Evolutionary conservation across 176 grass and related monocot species (phyloP).

Genomic region (Cenchrus americanus): DNA sequence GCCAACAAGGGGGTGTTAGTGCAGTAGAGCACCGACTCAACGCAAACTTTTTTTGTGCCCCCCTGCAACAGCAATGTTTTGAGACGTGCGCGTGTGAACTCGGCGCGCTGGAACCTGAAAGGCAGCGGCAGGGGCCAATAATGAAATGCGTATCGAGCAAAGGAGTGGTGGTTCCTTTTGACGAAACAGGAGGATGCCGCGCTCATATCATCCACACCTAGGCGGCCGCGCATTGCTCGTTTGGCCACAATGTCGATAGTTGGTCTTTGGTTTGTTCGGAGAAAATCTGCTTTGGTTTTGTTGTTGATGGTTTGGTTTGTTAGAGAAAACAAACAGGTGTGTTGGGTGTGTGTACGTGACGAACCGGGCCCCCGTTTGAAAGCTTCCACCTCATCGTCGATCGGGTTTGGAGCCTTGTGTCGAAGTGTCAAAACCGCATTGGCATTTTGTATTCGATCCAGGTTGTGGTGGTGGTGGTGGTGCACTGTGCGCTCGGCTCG

Average conservation of each 20-base stretch:
- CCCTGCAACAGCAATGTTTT: not conserved
- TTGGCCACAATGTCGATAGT: no score
- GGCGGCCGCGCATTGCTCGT: no score
- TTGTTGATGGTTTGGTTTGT: no score
- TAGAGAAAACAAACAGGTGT: no score
- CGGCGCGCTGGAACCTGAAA: not conserved
- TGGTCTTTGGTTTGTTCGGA: no score
- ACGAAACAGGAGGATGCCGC: slow-evolving; percentile 22
- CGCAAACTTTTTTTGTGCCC: not conserved
- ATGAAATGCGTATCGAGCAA: not conserved
- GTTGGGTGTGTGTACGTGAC: not conserved
- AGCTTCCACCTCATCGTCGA: slow-evolving; percentile 4
- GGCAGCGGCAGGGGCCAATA: not conserved
- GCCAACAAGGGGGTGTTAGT: not conserved
- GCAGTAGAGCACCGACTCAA: not conserved
- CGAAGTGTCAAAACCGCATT: slow-evolving; percentile 36
- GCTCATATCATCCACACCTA: no score
- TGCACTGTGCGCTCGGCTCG: not conserved
- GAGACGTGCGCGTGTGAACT: slow-evolving; percentile 47
- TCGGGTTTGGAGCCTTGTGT: not conserved
- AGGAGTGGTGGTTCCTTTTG: slow-evolving; percentile 38
- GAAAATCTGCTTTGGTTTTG: no score
- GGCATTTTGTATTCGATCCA: slow-evolving; percentile 12
- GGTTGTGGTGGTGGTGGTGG: not conserved
- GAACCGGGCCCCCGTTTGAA: not conserved